Percentiles rank a stretch among this genome's conserved stretches.
Evolutionary conservation across 768 basidiomycete species (phyloP).

Genomic region (Agaricus blazei): DNA sequence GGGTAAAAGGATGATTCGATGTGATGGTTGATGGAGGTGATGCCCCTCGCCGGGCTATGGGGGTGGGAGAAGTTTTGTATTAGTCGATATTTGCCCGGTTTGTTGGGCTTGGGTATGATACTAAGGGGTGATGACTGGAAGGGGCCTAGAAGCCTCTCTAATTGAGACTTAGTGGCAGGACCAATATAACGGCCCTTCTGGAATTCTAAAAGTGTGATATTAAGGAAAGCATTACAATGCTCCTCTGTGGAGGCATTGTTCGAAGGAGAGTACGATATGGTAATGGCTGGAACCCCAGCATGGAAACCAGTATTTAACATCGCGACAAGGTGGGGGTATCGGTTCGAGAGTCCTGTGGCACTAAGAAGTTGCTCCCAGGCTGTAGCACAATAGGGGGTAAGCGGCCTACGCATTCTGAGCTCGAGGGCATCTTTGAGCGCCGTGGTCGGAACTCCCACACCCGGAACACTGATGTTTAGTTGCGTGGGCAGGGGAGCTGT

Average conservation of each 20-base stretch:
- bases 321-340: slow-evolving; percentile 21
- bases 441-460: slow-evolving; percentile 29
- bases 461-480: slow-evolving; percentile 36
- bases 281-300: slow-evolving; percentile 24
- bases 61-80: slow-evolving; percentile 37
- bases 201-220: slow-evolving; percentile 21
- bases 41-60: neutral
- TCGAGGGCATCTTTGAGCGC: slow-evolving; percentile 34
- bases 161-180: slow-evolving; percentile 13
- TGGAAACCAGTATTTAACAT: slow-evolving; percentile 27
- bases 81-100: slow-evolving; percentile 23
- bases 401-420: slow-evolving; percentile 20
- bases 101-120: slow-evolving; percentile 29
- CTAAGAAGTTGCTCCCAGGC: slow-evolving; percentile 25
- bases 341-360: slow-evolving; percentile 10
- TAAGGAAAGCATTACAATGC: slow-evolving; percentile 9
- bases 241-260: slow-evolving; percentile 21
- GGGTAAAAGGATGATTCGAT: slow-evolving; percentile 33
- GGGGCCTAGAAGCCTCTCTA: slow-evolving; percentile 20
- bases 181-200: slow-evolving; percentile 23
- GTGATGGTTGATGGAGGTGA: slow-evolving; percentile 25
- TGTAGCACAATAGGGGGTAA: slow-evolving; percentile 24
- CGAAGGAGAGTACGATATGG: slow-evolving; percentile 21
- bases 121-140: slow-evolving; percentile 35
- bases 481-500: slow-evolving; percentile 13